Evolutionary conservation across 2,329 filamentous ascomycete genomes (phyloP), one percentile per base, ranked within the genome.

Genomic region (Colletotrichum sublineola): DNA sequence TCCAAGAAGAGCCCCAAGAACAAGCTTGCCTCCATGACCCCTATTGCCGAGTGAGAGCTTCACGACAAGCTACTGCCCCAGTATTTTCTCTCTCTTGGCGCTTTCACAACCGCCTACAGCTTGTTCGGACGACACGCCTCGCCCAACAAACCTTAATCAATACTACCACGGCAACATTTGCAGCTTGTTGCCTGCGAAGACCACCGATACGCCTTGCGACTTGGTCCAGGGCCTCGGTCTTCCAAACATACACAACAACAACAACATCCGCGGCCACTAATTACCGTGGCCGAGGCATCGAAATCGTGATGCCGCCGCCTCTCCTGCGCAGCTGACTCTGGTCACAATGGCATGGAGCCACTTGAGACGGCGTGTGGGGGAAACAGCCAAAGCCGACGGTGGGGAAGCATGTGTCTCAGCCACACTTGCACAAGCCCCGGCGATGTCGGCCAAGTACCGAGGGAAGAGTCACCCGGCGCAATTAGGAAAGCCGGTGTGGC

Each of bases 1-100:
- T 79, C 83, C 79, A 90, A 88, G 83, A 88, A 86, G 79, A 82
- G 81, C 75, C 79, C 82, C 77, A 87, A 85, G 83, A 81, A 77
- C 77, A 87, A 86, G 82, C 79, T 82, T 65, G 80, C 79, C 71
- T 80, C 82, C 77, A 89, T 91, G 83, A 83, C 87, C 63, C 85
- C 88, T 72, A 90, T 90, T 78, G 78, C 83, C 76, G 89, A 91
- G 81, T 72, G 66, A 72, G 60, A 73, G 67, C 50, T 33, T 40
- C 15, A 61, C 46, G 12, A 38, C n/a, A 48, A 72, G 53, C n/a
- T 29, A 14, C n/a, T 29, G 40, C 60, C 44, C 3, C 57, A 5
- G 46, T 57, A n/a, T 44, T 18, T 36, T 40, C 24, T 46, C 48
- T 12, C 15, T 15, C 3, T 46, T 24, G 56, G 52, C 40, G 50